A percentile compares a stretch with the other conserved stretches of the same genome.
phyloP scores from a whole-genome alignment of 73 alveolate species.

The Symbiodinium pilosum region DNA sequence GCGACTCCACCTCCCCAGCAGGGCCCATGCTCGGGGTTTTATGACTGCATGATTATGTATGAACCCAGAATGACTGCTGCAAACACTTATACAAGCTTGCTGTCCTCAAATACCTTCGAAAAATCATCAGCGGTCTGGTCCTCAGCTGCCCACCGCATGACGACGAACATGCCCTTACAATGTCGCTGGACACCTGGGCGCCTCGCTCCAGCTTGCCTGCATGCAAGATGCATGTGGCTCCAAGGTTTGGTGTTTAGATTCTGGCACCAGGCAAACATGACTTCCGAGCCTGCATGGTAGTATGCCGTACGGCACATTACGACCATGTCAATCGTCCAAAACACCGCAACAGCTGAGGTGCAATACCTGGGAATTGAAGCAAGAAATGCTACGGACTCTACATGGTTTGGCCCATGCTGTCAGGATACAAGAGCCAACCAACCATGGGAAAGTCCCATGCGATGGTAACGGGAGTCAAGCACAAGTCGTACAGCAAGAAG shows the following conservation, averaged over 20 bases:
- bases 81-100: no score
- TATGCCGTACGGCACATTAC: conserved; percentile 36
- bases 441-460: conserved; percentile 91
- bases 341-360: conserved; percentile 40
- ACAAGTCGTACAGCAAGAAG: conserved; percentile 61
- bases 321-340: conserved; percentile 67
- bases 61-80: no score
- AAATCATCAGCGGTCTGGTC: neutral
- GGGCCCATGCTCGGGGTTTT: no score
- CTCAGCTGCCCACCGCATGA: no score
- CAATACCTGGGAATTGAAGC: conserved; percentile 34
- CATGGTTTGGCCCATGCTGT: neutral
- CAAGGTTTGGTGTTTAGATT: no score
- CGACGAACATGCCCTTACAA: no score
- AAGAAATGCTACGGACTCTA: neutral
- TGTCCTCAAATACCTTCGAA: neutral
- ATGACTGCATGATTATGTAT: no score
- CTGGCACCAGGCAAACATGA: no score
- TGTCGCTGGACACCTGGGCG: neutral
- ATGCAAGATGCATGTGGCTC: no score
- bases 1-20: no score
- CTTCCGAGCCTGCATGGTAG: conserved; percentile 41
- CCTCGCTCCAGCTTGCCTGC: conserved; percentile 13
- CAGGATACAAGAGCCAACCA: conserved; percentile 63
- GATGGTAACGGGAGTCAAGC: conserved; percentile 73